Conservation (phyloP, 176 grass and related monocot genomes). For the Elaeis guineensis region DNA sequence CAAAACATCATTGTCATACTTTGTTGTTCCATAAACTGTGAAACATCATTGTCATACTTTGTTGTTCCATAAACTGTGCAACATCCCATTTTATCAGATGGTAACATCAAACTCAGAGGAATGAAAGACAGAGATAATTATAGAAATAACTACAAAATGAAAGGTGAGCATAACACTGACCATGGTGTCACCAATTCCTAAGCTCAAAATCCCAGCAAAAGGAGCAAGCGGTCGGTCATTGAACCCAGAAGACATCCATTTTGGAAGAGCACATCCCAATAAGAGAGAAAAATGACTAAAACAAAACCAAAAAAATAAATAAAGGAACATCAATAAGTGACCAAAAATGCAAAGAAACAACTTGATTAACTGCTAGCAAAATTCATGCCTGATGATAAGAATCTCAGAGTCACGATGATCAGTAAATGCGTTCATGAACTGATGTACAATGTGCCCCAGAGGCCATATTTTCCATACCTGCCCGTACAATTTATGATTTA, state of each 20-base stretch:
- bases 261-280: slow-evolving; percentile 90
- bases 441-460: slow-evolving; percentile 64
- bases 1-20: no score
- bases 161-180: slow-evolving; percentile 26
- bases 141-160: no score
- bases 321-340: slow-evolving; percentile 14
- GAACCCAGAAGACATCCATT: slow-evolving; percentile 90
- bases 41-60: no score
- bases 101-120: no score
- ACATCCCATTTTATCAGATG: no score
- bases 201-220: slow-evolving; percentile 92
- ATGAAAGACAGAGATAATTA: no score
- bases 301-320: slow-evolving; percentile 3
- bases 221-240: slow-evolving; percentile 81
- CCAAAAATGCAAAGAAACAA: background rate
- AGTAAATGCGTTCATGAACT: slow-evolving; percentile 98
- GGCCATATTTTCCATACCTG: slow-evolving; percentile 90
- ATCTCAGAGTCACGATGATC: slow-evolving; percentile 97
- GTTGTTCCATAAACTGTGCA: no score
- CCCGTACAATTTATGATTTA: slow-evolving; percentile 14
- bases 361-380: no score
- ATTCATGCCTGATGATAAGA: slow-evolving; percentile 71
- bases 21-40: no score
- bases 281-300: slow-evolving; percentile 89
- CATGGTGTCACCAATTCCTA: slow-evolving; percentile 99